Base-by-base conservation (phyloP, 768 basidiomycete species). In the Suillus subluteus region DNA sequence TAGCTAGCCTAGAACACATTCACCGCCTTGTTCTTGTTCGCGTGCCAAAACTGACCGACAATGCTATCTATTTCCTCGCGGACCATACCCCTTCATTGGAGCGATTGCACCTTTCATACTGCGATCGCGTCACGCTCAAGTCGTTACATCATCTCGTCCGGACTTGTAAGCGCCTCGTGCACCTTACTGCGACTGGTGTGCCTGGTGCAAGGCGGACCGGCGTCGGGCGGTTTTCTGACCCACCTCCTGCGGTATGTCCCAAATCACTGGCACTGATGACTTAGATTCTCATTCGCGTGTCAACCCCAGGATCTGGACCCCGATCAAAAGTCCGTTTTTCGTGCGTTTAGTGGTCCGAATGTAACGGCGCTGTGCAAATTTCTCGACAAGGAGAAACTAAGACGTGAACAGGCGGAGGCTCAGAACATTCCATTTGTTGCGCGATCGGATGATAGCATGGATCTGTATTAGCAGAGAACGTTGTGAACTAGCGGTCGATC, bases 41-140 rank as follows among this genome's bases (percentile, higher is more conserved):
- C 46, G 88, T 96, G 5, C 86, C 87, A 46, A 90, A 90, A 72
- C 76, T 97, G 68, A 97, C 95, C 18, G 95, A 96, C 78, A 88
- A 92, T 72, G 92, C 89, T 6, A 80, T 96, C 58, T 88, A 88
- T 77, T 83, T 91, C 30, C 84, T 97, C 11, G 91, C 89, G 16
- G 91, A 94, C 71, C 87, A 94, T 77, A 86, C 82, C 43, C 80
- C 74, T 38, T 82, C 82, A 41, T 81, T 98, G 70, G 92, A 95
- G 73, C 87, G 94, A 32, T 82, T 97, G 58, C 91, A 98, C 73
- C 79, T 98, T 44, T 92, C 92, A 37, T 94, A 95, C 74, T 98
- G 96, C 79, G 89, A 91, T 71, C 84, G 88, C 65, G 79, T 98
- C 64, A 88, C 91, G 35, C 84, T 96, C 46, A 85, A 88, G 52